Conservation (phyloP, 306 rosid genomes). For the Sesbania bispinosa region DNA sequence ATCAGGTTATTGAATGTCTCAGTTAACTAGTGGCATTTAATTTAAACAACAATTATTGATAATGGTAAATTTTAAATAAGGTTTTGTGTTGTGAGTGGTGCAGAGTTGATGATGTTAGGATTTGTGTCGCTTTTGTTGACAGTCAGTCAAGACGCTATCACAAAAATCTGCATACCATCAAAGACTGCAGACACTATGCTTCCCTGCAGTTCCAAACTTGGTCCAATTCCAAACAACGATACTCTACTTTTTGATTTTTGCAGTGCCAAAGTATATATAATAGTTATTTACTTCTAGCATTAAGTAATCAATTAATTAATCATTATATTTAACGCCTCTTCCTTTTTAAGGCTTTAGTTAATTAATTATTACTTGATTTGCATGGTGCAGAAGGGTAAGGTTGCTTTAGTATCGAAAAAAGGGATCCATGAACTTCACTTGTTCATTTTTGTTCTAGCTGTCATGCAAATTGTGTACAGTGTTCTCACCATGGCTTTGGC, state of each 20-base stretch:
- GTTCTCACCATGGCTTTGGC: conserved; percentile 4
- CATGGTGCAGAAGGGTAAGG: neutral
- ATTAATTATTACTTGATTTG: too few species aligned
- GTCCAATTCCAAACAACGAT: too few species aligned
- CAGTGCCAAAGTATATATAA: neutral
- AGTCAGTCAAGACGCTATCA: neutral
- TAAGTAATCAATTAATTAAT: neutral
- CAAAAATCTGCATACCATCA: conserved; percentile 4
- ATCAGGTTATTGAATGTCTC: too few species aligned
- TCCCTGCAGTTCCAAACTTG: conserved; percentile 8
- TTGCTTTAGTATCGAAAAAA: conserved; percentile 6
- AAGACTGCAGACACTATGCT: conserved; percentile 6
- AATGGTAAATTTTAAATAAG: too few species aligned
- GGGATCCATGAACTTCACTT: conserved; percentile 14
- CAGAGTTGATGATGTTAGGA: conserved; percentile 13
- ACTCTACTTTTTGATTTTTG: neutral
- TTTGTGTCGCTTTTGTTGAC: conserved; percentile 15
- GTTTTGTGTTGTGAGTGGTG: neutral
- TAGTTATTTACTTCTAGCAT: neutral
- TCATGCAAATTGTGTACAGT: conserved; percentile 18
- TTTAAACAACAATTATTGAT: too few species aligned
- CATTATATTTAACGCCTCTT: too few species aligned
- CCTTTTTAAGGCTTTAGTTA: too few species aligned
- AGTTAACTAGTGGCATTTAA: too few species aligned
- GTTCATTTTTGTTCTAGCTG: conserved; percentile 3